These are phyloP conservation scores for Calocybe indica DNA, from an alignment of 768 basidiomycete genomes.

Conservation along the genomic window DNA sequence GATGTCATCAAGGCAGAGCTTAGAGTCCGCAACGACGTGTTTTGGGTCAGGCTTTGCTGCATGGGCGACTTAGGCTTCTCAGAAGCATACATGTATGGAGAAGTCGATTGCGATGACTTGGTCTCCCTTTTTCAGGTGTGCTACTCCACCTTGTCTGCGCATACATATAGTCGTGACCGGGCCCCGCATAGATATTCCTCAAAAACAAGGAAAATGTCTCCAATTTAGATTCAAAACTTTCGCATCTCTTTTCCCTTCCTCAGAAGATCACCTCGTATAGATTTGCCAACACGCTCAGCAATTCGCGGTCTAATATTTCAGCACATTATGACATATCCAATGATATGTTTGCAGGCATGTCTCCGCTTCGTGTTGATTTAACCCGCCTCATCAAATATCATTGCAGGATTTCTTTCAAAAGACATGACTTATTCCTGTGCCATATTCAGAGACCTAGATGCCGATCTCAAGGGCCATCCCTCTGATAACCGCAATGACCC, in stretches of 20 bases:
- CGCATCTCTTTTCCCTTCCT: slow-evolving; percentile 47
- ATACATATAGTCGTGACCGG: background rate
- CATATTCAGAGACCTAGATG: slow-evolving; percentile 61
- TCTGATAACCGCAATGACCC: slow-evolving; percentile 6
- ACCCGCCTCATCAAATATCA: slow-evolving; percentile 1
- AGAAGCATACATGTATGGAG: slow-evolving; percentile 77
- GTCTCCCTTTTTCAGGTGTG: slow-evolving; percentile 56
- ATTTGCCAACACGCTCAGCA: slow-evolving; percentile 61
- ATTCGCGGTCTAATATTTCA: slow-evolving; percentile 62
- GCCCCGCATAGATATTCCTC: slow-evolving; percentile 51
- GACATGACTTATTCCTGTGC: slow-evolving; percentile 81
- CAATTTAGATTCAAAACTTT: slow-evolving; percentile 42
- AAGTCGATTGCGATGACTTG: slow-evolving; percentile 65
- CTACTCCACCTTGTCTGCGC: background rate
- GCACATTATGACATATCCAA: slow-evolving; percentile 81
- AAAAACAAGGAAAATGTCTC: slow-evolving; percentile 45
- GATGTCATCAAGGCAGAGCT: slow-evolving; percentile 33
- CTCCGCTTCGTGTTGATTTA: slow-evolving; percentile 1
- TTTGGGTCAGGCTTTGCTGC: slow-evolving; percentile 53
- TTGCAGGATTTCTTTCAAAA: slow-evolving; percentile 46
- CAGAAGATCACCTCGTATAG: slow-evolving; percentile 51
- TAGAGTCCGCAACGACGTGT: slow-evolving; percentile 42
- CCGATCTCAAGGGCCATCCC: slow-evolving; percentile 34
- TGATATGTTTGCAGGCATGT: slow-evolving; percentile 59
- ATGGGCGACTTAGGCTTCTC: slow-evolving; percentile 70